phyloP scores from a whole-genome alignment of 2,329 filamentous ascomycete species.

The Fonsecaea monophora region DNA sequence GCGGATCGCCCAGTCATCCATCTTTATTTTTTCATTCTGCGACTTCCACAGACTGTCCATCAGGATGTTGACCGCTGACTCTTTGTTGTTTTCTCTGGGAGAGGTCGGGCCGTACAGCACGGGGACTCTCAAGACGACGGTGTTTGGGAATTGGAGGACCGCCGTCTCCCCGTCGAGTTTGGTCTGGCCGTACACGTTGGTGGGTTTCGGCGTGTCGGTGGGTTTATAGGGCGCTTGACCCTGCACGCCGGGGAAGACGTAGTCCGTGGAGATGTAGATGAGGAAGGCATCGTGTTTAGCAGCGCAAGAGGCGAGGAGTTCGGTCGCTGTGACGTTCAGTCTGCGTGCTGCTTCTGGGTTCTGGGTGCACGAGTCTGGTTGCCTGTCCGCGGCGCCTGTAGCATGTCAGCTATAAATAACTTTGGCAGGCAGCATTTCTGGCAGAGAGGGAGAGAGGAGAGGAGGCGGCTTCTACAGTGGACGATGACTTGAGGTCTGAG shows the following conservation, averaged over 20 bases:
- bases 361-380: constrained; percentile 82
- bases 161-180: constrained; percentile 74
- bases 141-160: constrained; percentile 64
- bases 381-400: constrained; percentile 82
- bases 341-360: constrained; percentile 76
- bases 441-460: no score
- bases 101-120: constrained; percentile 82
- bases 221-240: constrained; percentile 85
- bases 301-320: constrained; percentile 70
- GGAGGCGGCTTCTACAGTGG: constrained; percentile 67
- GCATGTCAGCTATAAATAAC: background rate
- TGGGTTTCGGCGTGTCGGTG: constrained; percentile 68
- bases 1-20: constrained; percentile 85
- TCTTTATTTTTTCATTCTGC: constrained; percentile 70
- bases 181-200: constrained; percentile 81
- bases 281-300: constrained; percentile 58
- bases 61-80: constrained; percentile 83
- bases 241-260: constrained; percentile 76
- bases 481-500: constrained; percentile 76
- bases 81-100: constrained; percentile 60
- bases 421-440: background rate
- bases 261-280: constrained; percentile 75
- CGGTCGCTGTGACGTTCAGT: constrained; percentile 76
- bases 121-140: constrained; percentile 78
- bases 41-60: constrained; percentile 78